Percentiles rank a stretch among this genome's conserved stretches.
Conservation (phyloP, 1,284 basidiomycete genomes). For the Hemileia vastatrix region DNA sequence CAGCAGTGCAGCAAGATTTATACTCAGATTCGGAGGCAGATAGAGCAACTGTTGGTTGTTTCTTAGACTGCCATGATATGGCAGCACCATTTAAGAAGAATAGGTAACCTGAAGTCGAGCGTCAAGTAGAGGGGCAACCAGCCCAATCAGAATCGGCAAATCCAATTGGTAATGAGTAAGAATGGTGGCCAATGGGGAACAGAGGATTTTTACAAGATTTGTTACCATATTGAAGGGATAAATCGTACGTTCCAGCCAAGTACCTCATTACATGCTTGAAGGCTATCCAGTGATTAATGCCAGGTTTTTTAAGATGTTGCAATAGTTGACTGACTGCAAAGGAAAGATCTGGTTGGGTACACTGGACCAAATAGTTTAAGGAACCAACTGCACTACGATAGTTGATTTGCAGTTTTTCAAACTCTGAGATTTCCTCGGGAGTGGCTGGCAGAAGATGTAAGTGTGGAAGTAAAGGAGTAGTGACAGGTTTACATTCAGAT, state of each 20-base stretch:
- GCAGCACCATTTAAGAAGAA: no score
- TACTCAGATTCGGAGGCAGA: no score
- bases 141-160: no score
- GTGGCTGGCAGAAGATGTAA: neutral
- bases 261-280: neutral
- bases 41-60: no score
- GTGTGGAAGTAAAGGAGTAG: neutral
- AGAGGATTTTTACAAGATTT: no score
- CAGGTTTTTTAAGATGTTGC: slow-evolving; percentile 2
- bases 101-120: no score
- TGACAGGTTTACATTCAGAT: neutral
- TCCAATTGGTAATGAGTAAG: no score
- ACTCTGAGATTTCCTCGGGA: neutral
- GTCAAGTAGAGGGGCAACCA: no score
- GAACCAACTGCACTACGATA: neutral
- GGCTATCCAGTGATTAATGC: neutral
- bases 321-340: slow-evolving; percentile 2
- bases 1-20: no score
- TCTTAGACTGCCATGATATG: no score
- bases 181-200: no score
- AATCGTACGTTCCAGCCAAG: neutral
- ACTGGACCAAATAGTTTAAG: neutral
- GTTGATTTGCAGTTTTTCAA: neutral
- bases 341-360: neutral
- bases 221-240: no score